Conservation (phyloP, 202 grass and related monocot species). For the Zizania palustris region DNA sequence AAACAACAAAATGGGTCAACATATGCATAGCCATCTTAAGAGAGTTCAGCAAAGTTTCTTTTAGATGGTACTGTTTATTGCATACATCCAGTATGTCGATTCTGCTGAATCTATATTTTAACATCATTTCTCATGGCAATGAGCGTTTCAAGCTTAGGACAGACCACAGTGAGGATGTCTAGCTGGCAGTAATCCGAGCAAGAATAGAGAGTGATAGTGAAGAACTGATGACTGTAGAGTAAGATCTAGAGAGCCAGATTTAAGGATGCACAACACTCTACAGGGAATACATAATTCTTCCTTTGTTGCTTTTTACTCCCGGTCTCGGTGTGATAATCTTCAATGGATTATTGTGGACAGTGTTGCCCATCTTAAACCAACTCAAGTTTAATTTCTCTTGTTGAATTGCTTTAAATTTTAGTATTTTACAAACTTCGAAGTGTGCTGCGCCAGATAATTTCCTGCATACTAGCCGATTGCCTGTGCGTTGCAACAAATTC, state of each 20-base stretch:
- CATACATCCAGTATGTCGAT: neutral
- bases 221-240: neutral
- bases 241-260: neutral
- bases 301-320: neutral
- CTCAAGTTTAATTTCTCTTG: neutral
- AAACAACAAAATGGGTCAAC: neutral
- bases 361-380: neutral
- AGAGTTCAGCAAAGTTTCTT: conserved; percentile 3
- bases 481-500: too few species aligned
- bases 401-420: neutral
- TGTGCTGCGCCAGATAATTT: neutral
- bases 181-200: neutral
- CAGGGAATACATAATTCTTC: neutral
- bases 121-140: neutral
- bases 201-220: neutral
- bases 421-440: neutral
- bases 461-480: too few species aligned
- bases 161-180: neutral
- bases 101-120: neutral
- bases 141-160: neutral
- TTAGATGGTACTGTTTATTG: neutral
- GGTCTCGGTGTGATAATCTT: neutral
- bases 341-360: neutral
- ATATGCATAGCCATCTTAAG: conserved; percentile 18
- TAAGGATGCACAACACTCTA: neutral